Evolutionary conservation across 148 eudicot genomes (phyloP).

Genomic region (Spergularia marina): DNA sequence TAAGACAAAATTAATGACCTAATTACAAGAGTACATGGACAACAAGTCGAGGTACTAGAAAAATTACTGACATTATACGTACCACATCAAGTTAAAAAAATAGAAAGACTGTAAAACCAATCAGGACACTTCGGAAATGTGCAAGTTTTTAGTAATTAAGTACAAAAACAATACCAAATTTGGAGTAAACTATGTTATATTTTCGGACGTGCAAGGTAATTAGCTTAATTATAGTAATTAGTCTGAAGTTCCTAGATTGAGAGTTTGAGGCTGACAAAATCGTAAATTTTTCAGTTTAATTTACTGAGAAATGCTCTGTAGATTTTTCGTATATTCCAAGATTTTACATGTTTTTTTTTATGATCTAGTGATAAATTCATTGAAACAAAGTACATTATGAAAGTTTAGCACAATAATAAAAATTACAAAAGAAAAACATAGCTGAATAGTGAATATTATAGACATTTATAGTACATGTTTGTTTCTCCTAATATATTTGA

Average conservation of each 20-base stretch:
- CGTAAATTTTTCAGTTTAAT: not conserved
- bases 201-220: constrained; percentile 15
- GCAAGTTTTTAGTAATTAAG: not conserved
- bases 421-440: no score
- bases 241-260: not conserved
- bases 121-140: constrained; percentile 23
- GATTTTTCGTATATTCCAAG: constrained; percentile 7
- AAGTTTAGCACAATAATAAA: no score
- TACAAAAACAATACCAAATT: not conserved
- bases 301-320: constrained; percentile 1
- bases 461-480: no score
- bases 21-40: constrained; percentile 1
- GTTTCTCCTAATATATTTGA: no score
- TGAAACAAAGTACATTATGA: no score
- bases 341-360: not conserved
- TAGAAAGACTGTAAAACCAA: no score
- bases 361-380: not conserved
- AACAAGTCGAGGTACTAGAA: not conserved
- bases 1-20: constrained; percentile 25
- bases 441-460: no score
- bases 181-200: not conserved
- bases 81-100: not conserved
- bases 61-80: not conserved
- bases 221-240: not conserved
- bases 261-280: not conserved